Conservation (phyloP, 352 stramenopile species). For the Phytophthora megakarya region DNA sequence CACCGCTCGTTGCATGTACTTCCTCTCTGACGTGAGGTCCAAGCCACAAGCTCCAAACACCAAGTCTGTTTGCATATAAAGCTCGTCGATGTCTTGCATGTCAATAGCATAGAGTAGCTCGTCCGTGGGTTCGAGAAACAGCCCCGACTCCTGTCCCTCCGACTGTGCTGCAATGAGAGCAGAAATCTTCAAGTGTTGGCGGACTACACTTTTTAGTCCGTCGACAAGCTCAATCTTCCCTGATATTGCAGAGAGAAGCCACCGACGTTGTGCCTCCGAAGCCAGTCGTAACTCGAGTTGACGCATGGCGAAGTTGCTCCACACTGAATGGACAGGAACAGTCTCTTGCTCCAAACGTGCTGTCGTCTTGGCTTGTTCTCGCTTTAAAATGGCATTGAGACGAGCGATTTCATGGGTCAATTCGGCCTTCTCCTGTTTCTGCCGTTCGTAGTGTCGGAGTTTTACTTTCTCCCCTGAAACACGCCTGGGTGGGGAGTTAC, state of each 20-base stretch:
- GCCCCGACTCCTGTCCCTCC: background rate
- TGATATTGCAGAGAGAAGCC: background rate
- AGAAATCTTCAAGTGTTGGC: slow-evolving; percentile 5
- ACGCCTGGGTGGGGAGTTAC: no score
- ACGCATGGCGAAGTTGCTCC: background rate
- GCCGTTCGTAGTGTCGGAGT: background rate
- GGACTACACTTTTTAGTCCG: slow-evolving; percentile 2
- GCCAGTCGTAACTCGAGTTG: no score
- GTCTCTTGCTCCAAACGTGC: background rate
- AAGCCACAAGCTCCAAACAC: background rate
- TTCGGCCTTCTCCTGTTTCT: background rate
- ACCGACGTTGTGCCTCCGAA: background rate
- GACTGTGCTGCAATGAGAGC: background rate
- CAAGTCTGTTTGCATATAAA: background rate
- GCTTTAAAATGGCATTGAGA: background rate
- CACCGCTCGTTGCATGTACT: background rate
- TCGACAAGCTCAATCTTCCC: background rate
- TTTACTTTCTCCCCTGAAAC: no score
- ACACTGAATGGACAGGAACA: background rate
- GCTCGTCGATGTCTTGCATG: background rate
- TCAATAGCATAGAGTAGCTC: slow-evolving; percentile 8
- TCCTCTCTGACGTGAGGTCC: background rate
- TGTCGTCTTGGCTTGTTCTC: background rate
- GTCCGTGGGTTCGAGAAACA: slow-evolving; percentile 12
- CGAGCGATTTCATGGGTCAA: background rate